Conservation (phyloP, 2,329 filamentous ascomycete species). For the Aspergillus sergii region DNA sequence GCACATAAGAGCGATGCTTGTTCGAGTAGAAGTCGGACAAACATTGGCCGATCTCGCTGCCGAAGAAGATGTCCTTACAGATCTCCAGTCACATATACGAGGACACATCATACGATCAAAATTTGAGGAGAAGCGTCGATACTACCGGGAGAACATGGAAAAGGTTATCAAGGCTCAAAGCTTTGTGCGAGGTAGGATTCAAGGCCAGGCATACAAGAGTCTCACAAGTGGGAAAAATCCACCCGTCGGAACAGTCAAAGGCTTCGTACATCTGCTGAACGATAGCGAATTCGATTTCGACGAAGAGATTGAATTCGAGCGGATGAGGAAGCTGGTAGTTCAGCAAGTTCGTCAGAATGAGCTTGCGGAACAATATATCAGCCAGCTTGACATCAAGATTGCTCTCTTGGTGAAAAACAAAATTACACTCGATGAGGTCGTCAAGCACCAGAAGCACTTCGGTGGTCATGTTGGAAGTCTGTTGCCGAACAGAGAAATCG, state of each 20-base stretch:
- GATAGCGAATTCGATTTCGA: constrained; percentile 99
- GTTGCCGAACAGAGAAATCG: constrained; percentile 83
- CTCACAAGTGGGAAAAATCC: constrained; percentile 95
- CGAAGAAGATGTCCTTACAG: constrained; percentile 75
- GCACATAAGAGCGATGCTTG: constrained; percentile 75
- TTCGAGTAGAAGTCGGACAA: constrained; percentile 72
- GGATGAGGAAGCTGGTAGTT: constrained; percentile 91
- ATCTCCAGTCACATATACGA: constrained; percentile 73
- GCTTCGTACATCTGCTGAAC: constrained; percentile 95
- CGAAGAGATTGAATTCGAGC: constrained; percentile 95
- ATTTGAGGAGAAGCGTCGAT: constrained; percentile 83
- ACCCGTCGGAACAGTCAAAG: constrained; percentile 94
- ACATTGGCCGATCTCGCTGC: constrained; percentile 77
- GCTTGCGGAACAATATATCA: constrained; percentile 95
- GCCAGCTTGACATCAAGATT: constrained; percentile 98
- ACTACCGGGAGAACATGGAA: constrained; percentile 96
- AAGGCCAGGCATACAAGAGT: constrained; percentile 97
- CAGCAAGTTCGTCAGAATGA: constrained; percentile 98
- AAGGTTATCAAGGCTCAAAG: constrained; percentile 99
- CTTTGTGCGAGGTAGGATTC: constrained; percentile 89
- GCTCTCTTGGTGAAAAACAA: constrained; percentile 98
- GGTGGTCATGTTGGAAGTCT: constrained; percentile 85
- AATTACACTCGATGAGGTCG: constrained; percentile 96
- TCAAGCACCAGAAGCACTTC: constrained; percentile 94
- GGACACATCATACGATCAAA: constrained; percentile 72